Percentiles rank a stretch among this genome's conserved stretches.
phyloP scores from a whole-genome alignment of 1,284 basidiomycete species.

The Puccinia polysora region DNA sequence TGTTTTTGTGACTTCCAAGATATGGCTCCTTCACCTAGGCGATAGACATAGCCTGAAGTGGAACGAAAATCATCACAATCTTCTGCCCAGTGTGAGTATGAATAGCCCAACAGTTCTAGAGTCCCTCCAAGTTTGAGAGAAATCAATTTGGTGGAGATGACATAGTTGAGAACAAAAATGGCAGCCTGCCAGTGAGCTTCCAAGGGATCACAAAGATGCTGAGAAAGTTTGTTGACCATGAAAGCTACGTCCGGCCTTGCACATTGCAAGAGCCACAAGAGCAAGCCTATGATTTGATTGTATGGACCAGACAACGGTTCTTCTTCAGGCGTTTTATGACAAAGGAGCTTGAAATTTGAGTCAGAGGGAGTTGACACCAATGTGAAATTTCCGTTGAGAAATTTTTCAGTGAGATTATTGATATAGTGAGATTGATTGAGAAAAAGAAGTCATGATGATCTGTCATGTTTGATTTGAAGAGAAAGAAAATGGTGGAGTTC shows the following conservation, averaged over 20 bases:
- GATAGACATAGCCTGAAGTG: background rate
- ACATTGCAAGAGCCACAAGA: background rate
- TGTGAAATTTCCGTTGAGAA: too few relatives aligned
- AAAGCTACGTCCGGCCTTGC: background rate
- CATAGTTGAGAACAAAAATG: background rate
- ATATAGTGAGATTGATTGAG: too few relatives aligned
- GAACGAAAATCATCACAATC: background rate
- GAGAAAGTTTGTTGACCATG: background rate
- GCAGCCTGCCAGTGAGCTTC: background rate
- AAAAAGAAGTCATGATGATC: too few relatives aligned
- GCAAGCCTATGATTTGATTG: too few relatives aligned
- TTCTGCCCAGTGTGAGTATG: conserved; percentile 12
- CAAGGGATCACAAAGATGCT: background rate
- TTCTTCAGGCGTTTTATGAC: too few relatives aligned
- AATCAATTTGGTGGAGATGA: background rate
- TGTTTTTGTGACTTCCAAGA: conserved; percentile 17
- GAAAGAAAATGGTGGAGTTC: too few relatives aligned
- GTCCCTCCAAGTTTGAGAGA: background rate
- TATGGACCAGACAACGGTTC: too few relatives aligned
- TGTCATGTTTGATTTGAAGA: too few relatives aligned
- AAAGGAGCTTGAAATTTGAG: too few relatives aligned
- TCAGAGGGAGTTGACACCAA: too few relatives aligned
- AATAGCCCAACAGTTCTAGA: background rate
- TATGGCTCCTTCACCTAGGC: background rate
- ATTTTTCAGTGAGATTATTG: too few relatives aligned